Percentiles rank a stretch among this genome's conserved stretches.
Evolutionary conservation across 2,329 filamentous ascomycete species (phyloP).

Genomic region (Colletotrichum siamense): DNA sequence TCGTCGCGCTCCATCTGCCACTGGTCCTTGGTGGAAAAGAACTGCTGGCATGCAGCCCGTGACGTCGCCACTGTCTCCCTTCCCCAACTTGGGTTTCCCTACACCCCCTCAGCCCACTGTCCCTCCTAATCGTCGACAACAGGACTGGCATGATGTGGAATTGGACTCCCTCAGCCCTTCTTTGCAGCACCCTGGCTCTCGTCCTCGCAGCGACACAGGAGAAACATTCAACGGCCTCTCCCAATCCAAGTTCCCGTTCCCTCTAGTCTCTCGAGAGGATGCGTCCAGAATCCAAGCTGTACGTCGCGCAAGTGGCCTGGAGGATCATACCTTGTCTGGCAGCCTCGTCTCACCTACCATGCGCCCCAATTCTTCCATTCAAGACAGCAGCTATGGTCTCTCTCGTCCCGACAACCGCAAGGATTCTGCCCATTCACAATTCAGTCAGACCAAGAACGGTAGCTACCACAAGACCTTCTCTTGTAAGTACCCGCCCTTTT

Average conservation of each 20-base stretch:
- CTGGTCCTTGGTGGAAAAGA: constrained; percentile 6
- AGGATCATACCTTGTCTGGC: constrained; percentile 23
- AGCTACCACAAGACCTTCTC: not conserved
- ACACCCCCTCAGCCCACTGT: not conserved
- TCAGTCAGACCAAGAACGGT: not conserved
- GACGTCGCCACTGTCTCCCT: not conserved
- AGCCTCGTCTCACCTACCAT: not conserved
- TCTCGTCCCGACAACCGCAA: not conserved
- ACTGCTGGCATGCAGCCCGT: not conserved
- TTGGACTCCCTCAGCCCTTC: not conserved
- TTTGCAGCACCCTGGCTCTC: not conserved
- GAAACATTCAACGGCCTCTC: not conserved
- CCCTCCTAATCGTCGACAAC: not conserved
- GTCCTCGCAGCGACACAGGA: not conserved
- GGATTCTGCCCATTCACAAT: not conserved
- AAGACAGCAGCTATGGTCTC: not conserved
- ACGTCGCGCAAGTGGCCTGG: constrained; percentile 21
- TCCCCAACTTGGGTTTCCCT: not conserved
- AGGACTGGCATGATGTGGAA: constrained; percentile 6
- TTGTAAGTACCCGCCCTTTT: constrained; percentile 5
- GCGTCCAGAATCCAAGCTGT: constrained; percentile 14
- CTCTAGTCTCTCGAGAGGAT: constrained; percentile 12
- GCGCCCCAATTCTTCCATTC: not conserved
- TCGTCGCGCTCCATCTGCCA: not conserved
- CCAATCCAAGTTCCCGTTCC: constrained; percentile 5